Base-by-base conservation (phyloP, 2,329 filamentous ascomycete genomes). In the Apiospora rasikravindrae region DNA sequence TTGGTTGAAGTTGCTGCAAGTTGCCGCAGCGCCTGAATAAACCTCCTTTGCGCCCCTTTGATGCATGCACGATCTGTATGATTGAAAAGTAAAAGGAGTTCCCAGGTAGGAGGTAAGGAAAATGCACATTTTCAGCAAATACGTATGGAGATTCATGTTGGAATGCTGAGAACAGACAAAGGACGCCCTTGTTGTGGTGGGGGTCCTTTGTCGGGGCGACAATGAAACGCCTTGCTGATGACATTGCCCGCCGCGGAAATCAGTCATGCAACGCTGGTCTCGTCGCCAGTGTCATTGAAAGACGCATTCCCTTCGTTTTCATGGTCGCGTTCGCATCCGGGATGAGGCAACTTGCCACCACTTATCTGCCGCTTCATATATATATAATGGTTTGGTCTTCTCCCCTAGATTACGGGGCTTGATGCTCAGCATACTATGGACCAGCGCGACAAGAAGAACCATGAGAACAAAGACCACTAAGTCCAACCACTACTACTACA, bases 391-490 rank as follows among this genome's bases (percentile, higher is more conserved):
- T 33, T 40, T 64, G 33, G 8, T 64, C 57, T 40, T 33, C 29
- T 33, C 57, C 45, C 45, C 44, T 29, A 37, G 33, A 37, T 5
- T 5, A n/a, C 29, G 0, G 1, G 8, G 33, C 19, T 10, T 2
- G 19, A 64, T 40, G 53, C 19, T n/a, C 29, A 37, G 53, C 8
- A n/a, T 37, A 24, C 24, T 26, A 19, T n/a, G 33, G 33, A 40
- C 10, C 33, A 64, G 19, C 19, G 33, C 57, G 4, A 64, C 29
- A 40, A 40, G 53, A 33, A 37, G 40, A 64, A 64, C 29, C 57
- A 64, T 64, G 57, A 64, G 57, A 64, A 64, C 57, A 64, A 64
- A 64, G 57, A 33, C 29, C 33, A 64, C 29, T 22, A 6, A 64
- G 19, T 40, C 57, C 22, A 1, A 64, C 33, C 33, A 40, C 33